Conservation (phyloP, 495 filamentous ascomycete genomes). For the Neurospora pannonica region DNA sequence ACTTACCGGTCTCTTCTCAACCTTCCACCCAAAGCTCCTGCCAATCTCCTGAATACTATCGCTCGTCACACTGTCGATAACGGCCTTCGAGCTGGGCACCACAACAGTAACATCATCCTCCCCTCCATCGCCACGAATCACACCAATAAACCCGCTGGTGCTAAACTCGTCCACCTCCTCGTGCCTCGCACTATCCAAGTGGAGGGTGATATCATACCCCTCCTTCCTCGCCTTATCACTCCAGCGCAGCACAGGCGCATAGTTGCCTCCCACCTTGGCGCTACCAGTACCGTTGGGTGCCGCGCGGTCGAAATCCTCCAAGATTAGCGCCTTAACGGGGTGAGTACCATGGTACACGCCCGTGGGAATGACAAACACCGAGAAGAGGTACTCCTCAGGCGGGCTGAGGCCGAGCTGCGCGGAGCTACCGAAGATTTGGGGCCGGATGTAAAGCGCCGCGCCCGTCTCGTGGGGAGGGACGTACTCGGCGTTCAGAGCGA, state of each 20-base stretch:
- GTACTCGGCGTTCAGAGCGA: constrained; percentile 74
- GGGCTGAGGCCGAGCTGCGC: constrained; percentile 74
- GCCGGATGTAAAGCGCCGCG: constrained; percentile 82
- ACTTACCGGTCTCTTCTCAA: constrained; percentile 50
- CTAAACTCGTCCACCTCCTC: constrained; percentile 85
- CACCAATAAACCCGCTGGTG: constrained; percentile 77
- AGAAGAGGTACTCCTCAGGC: constrained; percentile 82
- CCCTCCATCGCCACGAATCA: constrained; percentile 45
- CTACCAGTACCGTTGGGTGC: constrained; percentile 65
- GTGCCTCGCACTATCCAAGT: constrained; percentile 71
- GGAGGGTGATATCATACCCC: constrained; percentile 79
- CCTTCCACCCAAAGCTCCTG: constrained; percentile 53
- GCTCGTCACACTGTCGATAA: constrained; percentile 76
- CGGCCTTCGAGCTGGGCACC: constrained; percentile 68
- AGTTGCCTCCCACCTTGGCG: constrained; percentile 72
- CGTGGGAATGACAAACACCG: constrained; percentile 74
- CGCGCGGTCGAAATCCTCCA: constrained; percentile 68
- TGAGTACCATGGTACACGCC: constrained; percentile 84
- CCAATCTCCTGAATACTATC: constrained; percentile 62
- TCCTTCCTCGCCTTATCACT: constrained; percentile 62
- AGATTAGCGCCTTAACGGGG: constrained; percentile 67
- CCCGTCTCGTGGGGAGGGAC: constrained; percentile 78
- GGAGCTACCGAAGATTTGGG: constrained; percentile 72
- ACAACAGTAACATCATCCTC: constrained; percentile 52
- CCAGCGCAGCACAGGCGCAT: constrained; percentile 72